Evolutionary conservation across 305 asterid species (phyloP).

Genomic region (Plantago coronopus): DNA sequence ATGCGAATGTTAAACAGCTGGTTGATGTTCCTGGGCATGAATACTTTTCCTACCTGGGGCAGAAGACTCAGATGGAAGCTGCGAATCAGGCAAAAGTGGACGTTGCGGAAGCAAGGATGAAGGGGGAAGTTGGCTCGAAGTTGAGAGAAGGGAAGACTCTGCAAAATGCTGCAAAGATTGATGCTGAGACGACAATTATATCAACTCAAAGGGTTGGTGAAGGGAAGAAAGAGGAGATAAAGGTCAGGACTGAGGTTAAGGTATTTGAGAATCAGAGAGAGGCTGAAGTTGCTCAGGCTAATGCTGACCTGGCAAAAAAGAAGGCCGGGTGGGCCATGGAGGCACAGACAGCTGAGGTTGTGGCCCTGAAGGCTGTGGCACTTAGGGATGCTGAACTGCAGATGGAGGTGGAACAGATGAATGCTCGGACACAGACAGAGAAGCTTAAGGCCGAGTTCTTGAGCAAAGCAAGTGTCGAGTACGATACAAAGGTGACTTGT

Average conservation of each 20-base stretch:
- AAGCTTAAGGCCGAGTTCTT: slow-evolving; percentile 33
- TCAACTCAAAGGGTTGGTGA: slow-evolving; percentile 48
- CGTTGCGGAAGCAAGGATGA: slow-evolving; percentile 57
- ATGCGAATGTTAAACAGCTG: slow-evolving; percentile 59
- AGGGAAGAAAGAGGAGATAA: slow-evolving; percentile 49
- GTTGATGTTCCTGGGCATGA: slow-evolving; percentile 63
- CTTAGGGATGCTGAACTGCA: slow-evolving; percentile 54
- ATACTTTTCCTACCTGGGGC: slow-evolving; percentile 57
- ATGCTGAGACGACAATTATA: slow-evolving; percentile 52
- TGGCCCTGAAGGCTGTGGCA: slow-evolving; percentile 49
- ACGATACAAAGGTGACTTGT: slow-evolving; percentile 41
- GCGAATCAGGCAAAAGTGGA: slow-evolving; percentile 58
- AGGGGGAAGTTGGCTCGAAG: slow-evolving; percentile 47
- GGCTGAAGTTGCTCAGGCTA: slow-evolving; percentile 58
- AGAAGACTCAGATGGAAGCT: slow-evolving; percentile 64
- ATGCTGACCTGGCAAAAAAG: slow-evolving; percentile 44
- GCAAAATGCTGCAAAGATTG: slow-evolving; percentile 53
- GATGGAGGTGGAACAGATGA: slow-evolving; percentile 51
- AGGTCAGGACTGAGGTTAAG: slow-evolving; percentile 45
- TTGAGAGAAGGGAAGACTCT: slow-evolving; percentile 39
- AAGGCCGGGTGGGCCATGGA: slow-evolving; percentile 57
- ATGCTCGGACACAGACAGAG: slow-evolving; percentile 34
- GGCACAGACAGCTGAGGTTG: slow-evolving; percentile 52
- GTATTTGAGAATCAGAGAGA: slow-evolving; percentile 46
- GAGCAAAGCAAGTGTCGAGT: slow-evolving; percentile 37